Percentiles rank a stretch among this genome's conserved stretches.
These are phyloP conservation scores for Hydnum rufescens DNA, from an alignment of 768 basidiomycete genomes.

Conservation along the genomic window DNA sequence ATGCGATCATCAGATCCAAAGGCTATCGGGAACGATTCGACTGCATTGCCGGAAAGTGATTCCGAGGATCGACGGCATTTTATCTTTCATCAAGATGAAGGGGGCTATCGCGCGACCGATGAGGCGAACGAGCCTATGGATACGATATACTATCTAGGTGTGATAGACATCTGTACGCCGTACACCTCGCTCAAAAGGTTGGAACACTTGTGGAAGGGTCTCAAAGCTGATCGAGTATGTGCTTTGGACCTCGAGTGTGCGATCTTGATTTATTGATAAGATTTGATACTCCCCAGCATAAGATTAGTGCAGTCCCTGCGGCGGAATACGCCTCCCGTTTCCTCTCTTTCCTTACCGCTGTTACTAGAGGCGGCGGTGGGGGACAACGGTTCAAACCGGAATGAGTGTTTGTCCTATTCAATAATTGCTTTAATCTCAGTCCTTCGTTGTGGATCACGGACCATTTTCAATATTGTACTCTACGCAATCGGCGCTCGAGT, in stretches of 20 bases:
- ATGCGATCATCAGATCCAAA: constrained; percentile 70
- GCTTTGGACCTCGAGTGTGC: background rate
- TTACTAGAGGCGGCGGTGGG: constrained; percentile 66
- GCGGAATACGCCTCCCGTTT: constrained; percentile 77
- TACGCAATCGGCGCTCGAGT: too few species aligned
- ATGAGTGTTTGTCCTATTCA: background rate
- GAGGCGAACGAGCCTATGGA: constrained; percentile 56
- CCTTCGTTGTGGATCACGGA: background rate
- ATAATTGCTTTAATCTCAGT: background rate
- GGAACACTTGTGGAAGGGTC: constrained; percentile 86
- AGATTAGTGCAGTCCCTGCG: constrained; percentile 85
- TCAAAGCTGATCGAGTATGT: constrained; percentile 60
- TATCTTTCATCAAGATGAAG: constrained; percentile 93
- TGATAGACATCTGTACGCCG: constrained; percentile 94
- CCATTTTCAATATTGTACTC: background rate
- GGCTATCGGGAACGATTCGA: constrained; percentile 31
- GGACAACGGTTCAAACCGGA: constrained; percentile 28
- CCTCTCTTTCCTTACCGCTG: constrained; percentile 65
- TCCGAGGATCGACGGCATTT: constrained; percentile 50
- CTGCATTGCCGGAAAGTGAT: constrained; percentile 43
- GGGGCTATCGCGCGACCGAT: constrained; percentile 77
- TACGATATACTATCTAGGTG: constrained; percentile 80
- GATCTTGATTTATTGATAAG: constrained; percentile 6
- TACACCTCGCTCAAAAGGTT: constrained; percentile 56
- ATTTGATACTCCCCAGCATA: constrained; percentile 37